These are phyloP conservation scores for Euphorbia celastroides DNA, from an alignment of 441 rosid species.

Conservation along the genomic window DNA sequence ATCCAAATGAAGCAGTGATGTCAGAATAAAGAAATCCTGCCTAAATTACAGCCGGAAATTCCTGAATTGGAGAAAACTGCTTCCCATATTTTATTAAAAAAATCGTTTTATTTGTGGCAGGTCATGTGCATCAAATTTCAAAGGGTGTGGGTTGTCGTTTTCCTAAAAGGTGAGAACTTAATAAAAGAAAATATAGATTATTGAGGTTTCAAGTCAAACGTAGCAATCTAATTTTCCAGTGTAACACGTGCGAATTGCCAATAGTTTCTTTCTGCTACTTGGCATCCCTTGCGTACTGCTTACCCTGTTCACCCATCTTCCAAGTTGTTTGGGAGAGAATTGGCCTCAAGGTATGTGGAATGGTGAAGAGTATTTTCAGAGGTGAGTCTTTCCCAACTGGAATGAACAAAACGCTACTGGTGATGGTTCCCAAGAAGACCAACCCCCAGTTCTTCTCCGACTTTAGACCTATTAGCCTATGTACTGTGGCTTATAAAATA, in stretches of 20 bases:
- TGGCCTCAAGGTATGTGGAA: too few relatives aligned
- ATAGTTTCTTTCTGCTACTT: slow-evolving; percentile 8
- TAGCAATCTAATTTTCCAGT: too few relatives aligned
- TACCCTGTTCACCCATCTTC: too few relatives aligned
- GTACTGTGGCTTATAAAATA: neutral
- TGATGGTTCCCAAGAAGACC: too few relatives aligned
- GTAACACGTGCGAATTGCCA: too few relatives aligned
- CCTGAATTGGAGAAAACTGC: neutral
- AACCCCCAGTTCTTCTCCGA: neutral
- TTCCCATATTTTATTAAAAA: neutral
- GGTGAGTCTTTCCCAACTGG: too few relatives aligned
- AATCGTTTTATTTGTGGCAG: neutral
- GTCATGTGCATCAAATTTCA: neutral
- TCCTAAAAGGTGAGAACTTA: too few relatives aligned
- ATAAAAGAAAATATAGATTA: neutral
- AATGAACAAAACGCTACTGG: too few relatives aligned
- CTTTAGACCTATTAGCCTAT: neutral
- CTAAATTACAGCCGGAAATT: neutral
- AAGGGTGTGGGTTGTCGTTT: neutral
- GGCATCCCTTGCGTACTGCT: neutral
- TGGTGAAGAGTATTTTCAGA: too few relatives aligned
- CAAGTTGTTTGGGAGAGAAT: too few relatives aligned
- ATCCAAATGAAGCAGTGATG: too few relatives aligned
- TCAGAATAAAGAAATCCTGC: neutral
- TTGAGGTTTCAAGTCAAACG: neutral